Conservation (phyloP, 495 filamentous ascomycete genomes). For the Aspergillus sparsus region DNA sequence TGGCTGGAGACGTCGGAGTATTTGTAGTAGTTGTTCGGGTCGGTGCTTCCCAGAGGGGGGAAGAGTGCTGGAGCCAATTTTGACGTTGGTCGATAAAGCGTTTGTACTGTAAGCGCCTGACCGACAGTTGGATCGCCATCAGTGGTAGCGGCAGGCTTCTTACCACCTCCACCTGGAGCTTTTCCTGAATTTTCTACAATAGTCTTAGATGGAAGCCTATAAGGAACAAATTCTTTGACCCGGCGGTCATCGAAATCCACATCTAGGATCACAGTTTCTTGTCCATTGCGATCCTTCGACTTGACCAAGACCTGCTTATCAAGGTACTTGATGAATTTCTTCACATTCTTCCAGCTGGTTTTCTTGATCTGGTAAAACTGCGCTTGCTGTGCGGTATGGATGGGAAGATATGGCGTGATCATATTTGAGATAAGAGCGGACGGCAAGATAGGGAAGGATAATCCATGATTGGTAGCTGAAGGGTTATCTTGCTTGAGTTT, state of each 20-base stretch:
- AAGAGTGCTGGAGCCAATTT: constrained; percentile 60
- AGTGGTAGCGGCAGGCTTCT: constrained; percentile 41
- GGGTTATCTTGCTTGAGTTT: constrained; percentile 55
- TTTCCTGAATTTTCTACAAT: constrained; percentile 38
- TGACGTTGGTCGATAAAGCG: constrained; percentile 55
- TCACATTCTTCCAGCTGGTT: constrained; percentile 72
- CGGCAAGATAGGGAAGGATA: constrained; percentile 64
- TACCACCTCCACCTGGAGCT: constrained; percentile 35
- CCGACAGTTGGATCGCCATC: constrained; percentile 53
- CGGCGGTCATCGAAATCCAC: constrained; percentile 63
- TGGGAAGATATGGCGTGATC: constrained; percentile 67
- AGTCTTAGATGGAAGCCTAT: constrained; percentile 56
- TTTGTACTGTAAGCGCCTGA: constrained; percentile 57
- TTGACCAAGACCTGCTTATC: constrained; percentile 65
- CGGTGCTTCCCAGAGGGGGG: constrained; percentile 41
- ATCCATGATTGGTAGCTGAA: constrained; percentile 47
- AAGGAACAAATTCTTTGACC: constrained; percentile 60
- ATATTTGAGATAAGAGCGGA: constrained; percentile 66
- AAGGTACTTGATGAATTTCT: constrained; percentile 71
- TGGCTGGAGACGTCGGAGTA: constrained; percentile 43
- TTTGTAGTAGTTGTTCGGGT: constrained; percentile 56
- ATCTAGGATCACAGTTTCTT: constrained; percentile 66
- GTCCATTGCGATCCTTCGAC: constrained; percentile 65
- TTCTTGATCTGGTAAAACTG: constrained; percentile 70
- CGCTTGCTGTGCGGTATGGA: constrained; percentile 54